Conservation (phyloP, 768 basidiomycete genomes). For the Nevesoporus exiguus region DNA sequence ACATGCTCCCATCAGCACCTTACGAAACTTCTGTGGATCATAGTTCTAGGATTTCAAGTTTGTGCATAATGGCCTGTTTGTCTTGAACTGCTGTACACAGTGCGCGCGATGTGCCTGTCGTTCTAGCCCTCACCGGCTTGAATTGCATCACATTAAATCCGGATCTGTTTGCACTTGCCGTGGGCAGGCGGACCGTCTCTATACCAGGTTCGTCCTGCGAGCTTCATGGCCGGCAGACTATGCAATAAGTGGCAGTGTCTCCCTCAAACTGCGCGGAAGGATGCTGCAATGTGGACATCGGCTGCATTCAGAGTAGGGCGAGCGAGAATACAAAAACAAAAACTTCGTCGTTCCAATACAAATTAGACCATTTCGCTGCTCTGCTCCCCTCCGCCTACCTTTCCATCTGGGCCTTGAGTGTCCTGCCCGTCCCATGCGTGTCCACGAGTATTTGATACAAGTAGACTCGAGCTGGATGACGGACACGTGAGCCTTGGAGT, state of each 20-base stretch:
- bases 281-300: background rate
- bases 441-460: slow-evolving; percentile 15
- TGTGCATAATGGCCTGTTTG: no score
- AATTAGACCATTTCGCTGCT: slow-evolving; percentile 11
- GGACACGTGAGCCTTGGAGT: slow-evolving; percentile 17
- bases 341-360: background rate
- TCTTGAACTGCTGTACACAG: no score
- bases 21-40: no score
- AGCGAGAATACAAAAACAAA: slow-evolving; percentile 13
- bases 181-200: no score
- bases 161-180: no score
- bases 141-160: no score
- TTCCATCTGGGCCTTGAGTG: slow-evolving; percentile 13
- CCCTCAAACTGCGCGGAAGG: background rate
- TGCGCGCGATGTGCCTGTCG: no score
- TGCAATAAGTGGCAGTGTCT: background rate
- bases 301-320: slow-evolving; percentile 2
- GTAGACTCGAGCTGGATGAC: slow-evolving; percentile 7
- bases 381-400: slow-evolving; percentile 14
- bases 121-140: no score
- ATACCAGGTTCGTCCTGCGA: background rate
- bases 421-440: slow-evolving; percentile 22
- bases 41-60: no score
- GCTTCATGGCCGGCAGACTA: background rate
- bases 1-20: no score